Evolutionary conservation across 1,139 yeast genomes (phyloP).

Genomic region (Protomyces inundatus): DNA sequence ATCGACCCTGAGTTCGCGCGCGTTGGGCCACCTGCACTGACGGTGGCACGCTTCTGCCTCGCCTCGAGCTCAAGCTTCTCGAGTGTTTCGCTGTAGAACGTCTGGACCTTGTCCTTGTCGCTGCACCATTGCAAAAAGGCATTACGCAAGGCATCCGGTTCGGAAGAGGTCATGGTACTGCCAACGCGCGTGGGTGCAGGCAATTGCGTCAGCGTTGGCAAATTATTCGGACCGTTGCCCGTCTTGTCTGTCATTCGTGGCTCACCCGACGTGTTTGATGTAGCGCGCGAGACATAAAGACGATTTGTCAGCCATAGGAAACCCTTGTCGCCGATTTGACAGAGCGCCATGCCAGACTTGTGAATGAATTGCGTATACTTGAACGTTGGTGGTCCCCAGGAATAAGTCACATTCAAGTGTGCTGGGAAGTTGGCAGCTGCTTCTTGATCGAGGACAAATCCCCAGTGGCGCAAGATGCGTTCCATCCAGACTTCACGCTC

Average conservation of each 20-base stretch:
- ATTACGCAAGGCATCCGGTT: conserved; percentile 20
- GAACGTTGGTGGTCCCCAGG: conserved; percentile 88
- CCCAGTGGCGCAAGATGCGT: conserved; percentile 60
- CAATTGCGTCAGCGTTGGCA: neutral
- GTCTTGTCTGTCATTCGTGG: neutral
- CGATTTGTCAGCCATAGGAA: conserved; percentile 29
- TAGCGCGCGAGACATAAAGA: conserved; percentile 23
- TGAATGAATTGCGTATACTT: conserved; percentile 86
- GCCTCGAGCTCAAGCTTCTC: neutral
- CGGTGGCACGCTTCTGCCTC: neutral
- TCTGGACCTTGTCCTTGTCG: conserved; percentile 11
- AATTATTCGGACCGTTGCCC: neutral
- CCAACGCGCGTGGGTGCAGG: conserved; percentile 13
- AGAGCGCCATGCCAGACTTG: conserved; percentile 79
- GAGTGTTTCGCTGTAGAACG: conserved; percentile 4
- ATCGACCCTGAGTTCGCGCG: neutral
- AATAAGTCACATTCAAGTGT: conserved; percentile 57
- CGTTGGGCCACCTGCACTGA: neutral
- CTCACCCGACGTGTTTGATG: neutral
- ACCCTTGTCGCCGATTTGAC: conserved; percentile 67
- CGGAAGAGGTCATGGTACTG: conserved; percentile 4
- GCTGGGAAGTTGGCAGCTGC: conserved; percentile 42
- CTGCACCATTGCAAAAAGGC: conserved; percentile 13
- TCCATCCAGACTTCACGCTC: conserved; percentile 47
- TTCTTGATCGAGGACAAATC: conserved; percentile 77